phyloP scores from a whole-genome alignment of 768 basidiomycete genomes.

The Coprinopsis sp. region DNA sequence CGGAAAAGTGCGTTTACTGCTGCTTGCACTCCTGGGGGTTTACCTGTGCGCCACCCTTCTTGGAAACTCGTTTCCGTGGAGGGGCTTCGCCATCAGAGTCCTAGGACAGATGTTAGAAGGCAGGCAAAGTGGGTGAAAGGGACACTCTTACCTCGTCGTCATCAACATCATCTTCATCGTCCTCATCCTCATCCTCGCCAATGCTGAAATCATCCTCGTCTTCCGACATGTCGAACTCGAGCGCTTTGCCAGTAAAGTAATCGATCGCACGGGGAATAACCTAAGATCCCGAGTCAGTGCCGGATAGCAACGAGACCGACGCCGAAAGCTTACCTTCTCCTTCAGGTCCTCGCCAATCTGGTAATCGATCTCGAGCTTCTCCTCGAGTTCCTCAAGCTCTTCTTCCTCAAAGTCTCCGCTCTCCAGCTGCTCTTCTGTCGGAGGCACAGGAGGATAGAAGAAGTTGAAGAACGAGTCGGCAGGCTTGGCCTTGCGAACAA shows the following conservation, averaged over 20 bases:
- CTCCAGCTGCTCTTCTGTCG: slow-evolving; percentile 63
- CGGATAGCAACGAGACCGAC: background rate
- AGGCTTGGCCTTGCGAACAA: slow-evolving; percentile 82
- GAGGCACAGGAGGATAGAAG: slow-evolving; percentile 79
- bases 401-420: slow-evolving; percentile 74
- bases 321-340: slow-evolving; percentile 65
- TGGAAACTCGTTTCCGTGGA: slow-evolving; percentile 55
- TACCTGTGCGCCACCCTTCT: slow-evolving; percentile 49
- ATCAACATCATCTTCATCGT: slow-evolving; percentile 52
- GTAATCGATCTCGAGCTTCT: slow-evolving; percentile 93
- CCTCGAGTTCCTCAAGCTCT: slow-evolving; percentile 86
- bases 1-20: no score
- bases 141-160: slow-evolving; percentile 42
- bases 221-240: slow-evolving; percentile 70
- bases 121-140: background rate
- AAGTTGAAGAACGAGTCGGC: slow-evolving; percentile 99
- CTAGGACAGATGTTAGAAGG: slow-evolving; percentile 29
- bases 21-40: slow-evolving; percentile 91
- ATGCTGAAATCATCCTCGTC: slow-evolving; percentile 58
- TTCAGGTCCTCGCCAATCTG: slow-evolving; percentile 98
- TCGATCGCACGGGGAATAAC: slow-evolving; percentile 94
- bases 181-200: slow-evolving; percentile 57
- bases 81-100: slow-evolving; percentile 68
- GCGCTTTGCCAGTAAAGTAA: slow-evolving; percentile 96
- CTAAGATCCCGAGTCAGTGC: slow-evolving; percentile 32